Conservation (phyloP, 2,329 filamentous ascomycete genomes). For the Fusarium sambucinum region DNA sequence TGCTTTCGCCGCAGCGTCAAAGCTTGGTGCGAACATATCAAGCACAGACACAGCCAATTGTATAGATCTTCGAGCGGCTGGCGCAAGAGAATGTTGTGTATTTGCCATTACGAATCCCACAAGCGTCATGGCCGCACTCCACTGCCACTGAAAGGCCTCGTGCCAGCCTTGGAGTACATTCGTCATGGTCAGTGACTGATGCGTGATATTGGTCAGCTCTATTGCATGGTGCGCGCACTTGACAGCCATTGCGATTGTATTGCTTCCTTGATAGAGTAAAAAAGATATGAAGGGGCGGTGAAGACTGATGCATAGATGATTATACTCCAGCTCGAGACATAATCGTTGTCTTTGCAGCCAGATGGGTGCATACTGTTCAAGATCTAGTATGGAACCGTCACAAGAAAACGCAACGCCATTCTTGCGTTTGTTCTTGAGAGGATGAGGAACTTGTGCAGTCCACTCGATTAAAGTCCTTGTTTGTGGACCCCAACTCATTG, state of each 20-base stretch:
- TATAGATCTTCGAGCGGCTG: background rate
- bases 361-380: conserved; percentile 12
- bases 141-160: conserved; percentile 25
- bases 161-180: conserved; percentile 17
- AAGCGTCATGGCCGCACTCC: conserved; percentile 18
- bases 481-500: background rate
- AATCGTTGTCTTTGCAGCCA: conserved; percentile 20
- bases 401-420: background rate
- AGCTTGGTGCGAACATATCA: conserved; percentile 7
- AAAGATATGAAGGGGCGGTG: conserved; percentile 22
- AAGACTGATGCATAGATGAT: conserved; percentile 14
- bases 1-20: conserved; percentile 14
- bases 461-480: background rate
- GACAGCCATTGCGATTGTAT: background rate
- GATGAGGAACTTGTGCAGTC: background rate
- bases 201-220: conserved; percentile 5
- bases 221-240: conserved; percentile 15
- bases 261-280: background rate
- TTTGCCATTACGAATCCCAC: conserved; percentile 10
- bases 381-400: background rate
- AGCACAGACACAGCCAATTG: background rate
- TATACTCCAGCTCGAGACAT: conserved; percentile 13
- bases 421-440: background rate
- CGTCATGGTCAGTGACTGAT: background rate
- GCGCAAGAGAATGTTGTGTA: background rate